Percentiles rank a stretch among this genome's conserved stretches.
phyloP scores from a whole-genome alignment of 2,329 filamentous ascomycete species.

The Hypoxylon sp. region DNA sequence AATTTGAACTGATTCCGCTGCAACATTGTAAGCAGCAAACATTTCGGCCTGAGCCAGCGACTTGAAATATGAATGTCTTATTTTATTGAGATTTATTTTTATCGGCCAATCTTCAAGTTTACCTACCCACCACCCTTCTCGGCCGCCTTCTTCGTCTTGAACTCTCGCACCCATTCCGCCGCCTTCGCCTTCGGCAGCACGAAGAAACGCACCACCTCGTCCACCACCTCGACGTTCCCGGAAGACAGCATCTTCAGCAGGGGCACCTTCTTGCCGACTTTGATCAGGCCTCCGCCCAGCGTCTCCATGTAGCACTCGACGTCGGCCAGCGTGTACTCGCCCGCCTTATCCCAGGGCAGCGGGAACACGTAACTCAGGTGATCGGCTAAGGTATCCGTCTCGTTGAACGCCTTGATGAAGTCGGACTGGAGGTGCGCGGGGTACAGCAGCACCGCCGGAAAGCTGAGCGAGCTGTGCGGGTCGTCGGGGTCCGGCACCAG shows the following conservation, averaged over 20 bases:
- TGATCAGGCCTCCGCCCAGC: conserved; percentile 80
- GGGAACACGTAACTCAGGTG: conserved; percentile 90
- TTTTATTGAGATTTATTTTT: conserved; percentile 26
- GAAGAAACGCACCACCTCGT: conserved; percentile 85
- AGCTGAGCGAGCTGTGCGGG: conserved; percentile 75
- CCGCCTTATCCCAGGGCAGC: conserved; percentile 82
- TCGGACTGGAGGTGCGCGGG: conserved; percentile 85
- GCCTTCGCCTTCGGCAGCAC: conserved; percentile 80
- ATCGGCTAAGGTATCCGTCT: conserved; percentile 79
- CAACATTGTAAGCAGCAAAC: background rate
- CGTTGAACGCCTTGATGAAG: conserved; percentile 88
- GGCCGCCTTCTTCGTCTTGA: conserved; percentile 78
- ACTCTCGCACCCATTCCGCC: conserved; percentile 82
- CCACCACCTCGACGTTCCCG: conserved; percentile 87
- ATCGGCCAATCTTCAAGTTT: conserved; percentile 7
- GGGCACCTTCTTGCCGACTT: conserved; percentile 86
- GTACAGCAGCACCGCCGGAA: conserved; percentile 88
- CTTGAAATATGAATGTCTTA: conserved; percentile 12
- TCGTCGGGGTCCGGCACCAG: conserved; percentile 81
- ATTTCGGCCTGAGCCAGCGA: conserved; percentile 3
- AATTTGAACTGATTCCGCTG: background rate
- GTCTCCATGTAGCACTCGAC: conserved; percentile 96
- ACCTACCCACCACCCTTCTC: conserved; percentile 56
- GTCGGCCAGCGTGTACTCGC: conserved; percentile 72
- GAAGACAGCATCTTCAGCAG: conserved; percentile 79